A percentile compares a stretch with the other conserved stretches of the same genome.
Evolutionary conservation across 2,329 filamentous ascomycete species (phyloP).

Genomic region (Epichloe bromicola): DNA sequence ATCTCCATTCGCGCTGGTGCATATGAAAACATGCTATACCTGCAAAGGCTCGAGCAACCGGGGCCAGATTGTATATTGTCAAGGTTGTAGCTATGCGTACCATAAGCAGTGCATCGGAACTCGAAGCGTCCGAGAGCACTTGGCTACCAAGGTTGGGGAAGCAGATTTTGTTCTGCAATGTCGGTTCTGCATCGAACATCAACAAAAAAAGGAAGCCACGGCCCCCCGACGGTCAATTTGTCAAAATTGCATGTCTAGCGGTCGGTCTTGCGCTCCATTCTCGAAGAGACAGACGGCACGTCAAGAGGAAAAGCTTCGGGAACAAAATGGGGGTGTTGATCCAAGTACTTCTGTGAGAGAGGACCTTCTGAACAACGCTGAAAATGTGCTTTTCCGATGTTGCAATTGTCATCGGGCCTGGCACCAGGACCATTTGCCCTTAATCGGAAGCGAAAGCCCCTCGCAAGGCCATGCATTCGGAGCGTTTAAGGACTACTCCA

Average conservation of each 20-base stretch:
- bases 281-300: slow-evolving; percentile 57
- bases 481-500: slow-evolving; percentile 59
- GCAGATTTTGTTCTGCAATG: slow-evolving; percentile 82
- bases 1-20: slow-evolving; percentile 55
- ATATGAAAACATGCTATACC: slow-evolving; percentile 58
- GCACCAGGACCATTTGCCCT: slow-evolving; percentile 73
- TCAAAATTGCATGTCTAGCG: slow-evolving; percentile 52
- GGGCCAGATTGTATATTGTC: slow-evolving; percentile 69
- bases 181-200: slow-evolving; percentile 62
- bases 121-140: slow-evolving; percentile 64
- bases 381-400: slow-evolving; percentile 77
- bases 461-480: slow-evolving; percentile 26
- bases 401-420: slow-evolving; percentile 61
- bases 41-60: slow-evolving; percentile 40
- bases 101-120: slow-evolving; percentile 73
- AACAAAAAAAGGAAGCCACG: slow-evolving; percentile 50
- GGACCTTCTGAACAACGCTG: slow-evolving; percentile 57
- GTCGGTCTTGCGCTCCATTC: slow-evolving; percentile 62
- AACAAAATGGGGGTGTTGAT: slow-evolving; percentile 67
- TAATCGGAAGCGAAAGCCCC: slow-evolving; percentile 21
- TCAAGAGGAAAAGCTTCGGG: slow-evolving; percentile 72
- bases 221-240: slow-evolving; percentile 63
- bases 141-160: slow-evolving; percentile 71
- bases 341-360: slow-evolving; percentile 53
- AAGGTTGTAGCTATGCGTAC: slow-evolving; percentile 76